These are phyloP conservation scores for Heracleum sosnowskyi DNA, from an alignment of 129 eudicot genomes.

Conservation along the genomic window DNA sequence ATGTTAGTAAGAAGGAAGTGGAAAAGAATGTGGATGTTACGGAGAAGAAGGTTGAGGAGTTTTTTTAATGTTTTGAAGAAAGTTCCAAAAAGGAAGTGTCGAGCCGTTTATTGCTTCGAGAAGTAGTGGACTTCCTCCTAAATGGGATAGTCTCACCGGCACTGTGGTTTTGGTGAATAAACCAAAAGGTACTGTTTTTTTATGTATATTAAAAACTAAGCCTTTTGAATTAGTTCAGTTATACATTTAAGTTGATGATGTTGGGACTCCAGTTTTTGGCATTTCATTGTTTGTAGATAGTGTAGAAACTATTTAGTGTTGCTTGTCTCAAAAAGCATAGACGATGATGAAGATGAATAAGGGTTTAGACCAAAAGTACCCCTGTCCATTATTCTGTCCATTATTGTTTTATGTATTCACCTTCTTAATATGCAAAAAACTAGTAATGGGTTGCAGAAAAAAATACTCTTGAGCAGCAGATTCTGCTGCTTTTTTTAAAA, in stretches of 20 bases:
- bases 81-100: constrained; percentile 45
- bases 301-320: background rate
- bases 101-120: constrained; percentile 68
- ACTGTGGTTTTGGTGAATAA: constrained; percentile 81
- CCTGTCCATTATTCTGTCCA: background rate
- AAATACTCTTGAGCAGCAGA: no score
- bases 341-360: background rate
- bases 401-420: no score
- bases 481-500: no score
- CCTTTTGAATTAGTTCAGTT: background rate
- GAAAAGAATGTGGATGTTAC: constrained; percentile 53
- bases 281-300: background rate
- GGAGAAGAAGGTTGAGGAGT: constrained; percentile 93
- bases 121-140: constrained; percentile 80
- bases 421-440: no score
- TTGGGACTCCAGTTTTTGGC: background rate
- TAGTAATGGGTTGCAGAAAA: no score
- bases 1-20: constrained; percentile 3
- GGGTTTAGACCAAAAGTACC: background rate
- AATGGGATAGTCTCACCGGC: constrained; percentile 79
- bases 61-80: constrained; percentile 93
- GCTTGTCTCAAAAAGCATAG: background rate
- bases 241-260: background rate
- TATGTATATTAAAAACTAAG: background rate
- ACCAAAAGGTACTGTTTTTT: constrained; percentile 65